Base-by-base conservation (phyloP, 2,329 filamentous ascomycete species). In the Curvularia eragrostidis region DNA sequence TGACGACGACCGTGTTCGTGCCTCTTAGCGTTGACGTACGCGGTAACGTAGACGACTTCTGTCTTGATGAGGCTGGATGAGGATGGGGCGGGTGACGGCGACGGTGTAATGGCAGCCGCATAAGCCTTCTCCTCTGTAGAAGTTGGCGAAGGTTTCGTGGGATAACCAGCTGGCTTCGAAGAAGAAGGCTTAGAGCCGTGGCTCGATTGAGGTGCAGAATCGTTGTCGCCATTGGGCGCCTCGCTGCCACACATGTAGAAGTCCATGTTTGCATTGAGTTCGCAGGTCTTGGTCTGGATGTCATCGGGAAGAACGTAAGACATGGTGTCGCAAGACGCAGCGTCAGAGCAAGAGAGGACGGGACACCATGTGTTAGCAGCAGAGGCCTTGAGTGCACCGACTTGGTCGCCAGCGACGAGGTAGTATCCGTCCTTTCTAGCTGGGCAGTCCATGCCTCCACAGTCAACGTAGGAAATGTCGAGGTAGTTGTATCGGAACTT, bases 401-500 rank as follows among this genome's bases (percentile, higher is more conserved):
- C 51, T 34, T 67, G 57, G 34, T 63, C 56, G 23, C 71, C 73
- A 36, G 65, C 65, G 12, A 63, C 57, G 24, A 77, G 59, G 55
- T 73, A 75, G 65, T 74, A 74, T 21, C 74, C 74, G 10, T 77
- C 70, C 3, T 67, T 52, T 30, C 66, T 64, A 30, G 71, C 71
- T 8, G 75, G 75, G 68, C 75, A 78, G 43, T 72, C 62, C 12
- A 18, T 7, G 12, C 42, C 34, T 30, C 28, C 54, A 30, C 75
- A 78, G 56, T 78, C 72, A 19, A 78, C 75, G 48, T 75, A 76
- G 23, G 75, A 77, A 12, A 78, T 70, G 57, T 78, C 75, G 43
- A 77, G 70, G 58, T 69, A 77, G 66, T 77, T 73, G 50, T 49
- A 60, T 24, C 52, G 48, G 54, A 58, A 71, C 19, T 9, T 5